A percentile compares a stretch with the other conserved stretches of the same genome.
Evolutionary conservation across 2,329 filamentous ascomycete species (phyloP).

Genomic region (Gaeumannomyces sp.): DNA sequence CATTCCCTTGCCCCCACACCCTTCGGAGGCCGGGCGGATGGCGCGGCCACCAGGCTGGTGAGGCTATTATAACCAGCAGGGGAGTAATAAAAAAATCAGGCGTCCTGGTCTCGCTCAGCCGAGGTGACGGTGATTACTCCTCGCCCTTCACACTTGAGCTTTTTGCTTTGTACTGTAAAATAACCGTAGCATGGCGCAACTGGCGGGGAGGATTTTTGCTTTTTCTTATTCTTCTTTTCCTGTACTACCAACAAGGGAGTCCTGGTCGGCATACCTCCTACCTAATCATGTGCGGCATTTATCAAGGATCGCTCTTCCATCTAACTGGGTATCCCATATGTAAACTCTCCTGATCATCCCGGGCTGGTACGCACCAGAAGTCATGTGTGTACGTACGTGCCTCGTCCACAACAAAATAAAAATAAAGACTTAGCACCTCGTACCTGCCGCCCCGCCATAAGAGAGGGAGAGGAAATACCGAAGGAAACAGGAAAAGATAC

Average conservation of each 20-base stretch:
- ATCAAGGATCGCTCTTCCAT: not conserved
- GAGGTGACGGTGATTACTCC: not conserved
- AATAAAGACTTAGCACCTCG: no score
- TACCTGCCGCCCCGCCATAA: no score
- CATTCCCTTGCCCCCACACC: conserved; percentile 39
- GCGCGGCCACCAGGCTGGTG: conserved; percentile 21
- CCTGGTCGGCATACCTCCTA: not conserved
- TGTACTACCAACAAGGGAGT: not conserved
- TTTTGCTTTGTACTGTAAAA: not conserved
- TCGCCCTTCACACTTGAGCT: not conserved
- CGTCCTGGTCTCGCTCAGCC: not conserved
- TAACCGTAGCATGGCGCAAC: not conserved
- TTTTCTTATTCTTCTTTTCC: not conserved
- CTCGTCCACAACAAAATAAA: no score
- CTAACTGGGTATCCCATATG: not conserved
- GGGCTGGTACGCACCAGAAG: no score
- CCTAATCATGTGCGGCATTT: not conserved
- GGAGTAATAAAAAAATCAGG: not conserved
- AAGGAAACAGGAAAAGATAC: no score
- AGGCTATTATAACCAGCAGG: not conserved
- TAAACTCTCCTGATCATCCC: not conserved
- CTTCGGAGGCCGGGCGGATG: conserved; percentile 35
- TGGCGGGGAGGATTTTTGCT: not conserved
- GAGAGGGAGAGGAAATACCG: no score
- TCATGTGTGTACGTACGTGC: no score